phyloP scores from a whole-genome alignment of 257 asterid genomes.

The Solanum rostratum region DNA sequence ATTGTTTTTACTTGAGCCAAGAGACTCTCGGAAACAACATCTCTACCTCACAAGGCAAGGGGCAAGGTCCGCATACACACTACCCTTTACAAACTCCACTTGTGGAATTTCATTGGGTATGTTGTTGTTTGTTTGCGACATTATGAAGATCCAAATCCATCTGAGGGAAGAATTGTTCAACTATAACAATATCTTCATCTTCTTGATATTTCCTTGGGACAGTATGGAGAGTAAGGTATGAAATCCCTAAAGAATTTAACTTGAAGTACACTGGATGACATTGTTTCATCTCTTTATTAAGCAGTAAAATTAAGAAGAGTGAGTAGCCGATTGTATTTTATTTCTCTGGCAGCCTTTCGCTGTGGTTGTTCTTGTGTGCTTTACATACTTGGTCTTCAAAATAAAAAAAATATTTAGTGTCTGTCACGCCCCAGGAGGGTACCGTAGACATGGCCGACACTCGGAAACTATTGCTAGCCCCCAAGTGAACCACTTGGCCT shows the following conservation, averaged over 20 bases:
- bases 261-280: background rate
- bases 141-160: background rate
- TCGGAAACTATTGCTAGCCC: too few species aligned
- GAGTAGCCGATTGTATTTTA: background rate
- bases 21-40: background rate
- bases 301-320: background rate
- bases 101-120: background rate
- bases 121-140: background rate
- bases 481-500: too few species aligned
- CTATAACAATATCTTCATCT: background rate
- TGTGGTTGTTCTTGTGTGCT: background rate
- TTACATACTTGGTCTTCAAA: background rate
- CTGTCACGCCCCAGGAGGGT: too few species aligned
- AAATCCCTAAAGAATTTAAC: background rate
- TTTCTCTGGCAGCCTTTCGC: background rate
- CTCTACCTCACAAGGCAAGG: background rate
- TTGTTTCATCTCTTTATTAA: background rate
- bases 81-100: background rate
- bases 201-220: background rate
- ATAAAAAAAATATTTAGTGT: background rate
- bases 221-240: background rate
- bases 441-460: too few species aligned
- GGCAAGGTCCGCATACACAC: background rate
- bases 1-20: background rate
- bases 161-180: background rate